Conservation (phyloP, 2,329 filamentous ascomycete genomes). For the Epichloe elymi region DNA sequence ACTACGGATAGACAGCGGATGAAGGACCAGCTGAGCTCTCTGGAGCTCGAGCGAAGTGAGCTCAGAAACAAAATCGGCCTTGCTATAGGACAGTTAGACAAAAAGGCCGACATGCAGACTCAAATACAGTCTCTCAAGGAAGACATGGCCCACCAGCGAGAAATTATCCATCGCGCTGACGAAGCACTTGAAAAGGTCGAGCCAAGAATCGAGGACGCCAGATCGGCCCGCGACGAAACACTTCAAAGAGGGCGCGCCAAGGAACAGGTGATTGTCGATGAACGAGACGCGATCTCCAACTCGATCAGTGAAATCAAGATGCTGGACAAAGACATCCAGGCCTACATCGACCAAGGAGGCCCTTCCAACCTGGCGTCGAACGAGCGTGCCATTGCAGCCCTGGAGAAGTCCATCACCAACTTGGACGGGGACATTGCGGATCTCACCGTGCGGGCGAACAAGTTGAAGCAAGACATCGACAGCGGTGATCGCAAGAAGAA, state of each 20-base stretch:
- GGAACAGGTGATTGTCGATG: constrained; percentile 58
- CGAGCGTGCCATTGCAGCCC: constrained; percentile 51
- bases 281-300: constrained; percentile 57
- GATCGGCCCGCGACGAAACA: constrained; percentile 64
- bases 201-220: constrained; percentile 64
- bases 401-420: constrained; percentile 52
- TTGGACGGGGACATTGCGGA: constrained; percentile 55
- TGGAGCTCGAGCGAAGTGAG: constrained; percentile 70
- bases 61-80: constrained; percentile 58
- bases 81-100: constrained; percentile 63
- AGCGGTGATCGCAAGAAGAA: constrained; percentile 74
- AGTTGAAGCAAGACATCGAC: constrained; percentile 61
- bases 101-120: constrained; percentile 55
- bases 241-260: constrained; percentile 56
- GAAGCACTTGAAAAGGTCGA: constrained; percentile 59
- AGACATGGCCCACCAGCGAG: constrained; percentile 54
- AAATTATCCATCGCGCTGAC: constrained; percentile 56
- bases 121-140: constrained; percentile 64
- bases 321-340: constrained; percentile 63
- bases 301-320: constrained; percentile 66
- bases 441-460: constrained; percentile 59
- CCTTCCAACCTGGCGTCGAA: constrained; percentile 56
- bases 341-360: constrained; percentile 66
- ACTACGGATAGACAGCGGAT: constrained; percentile 58
- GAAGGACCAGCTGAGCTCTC: constrained; percentile 49